Evolutionary conservation across 2,329 filamentous ascomycete genomes (phyloP), one percentile per base, ranked within the genome.

Genomic region (Cytospora mali): DNA sequence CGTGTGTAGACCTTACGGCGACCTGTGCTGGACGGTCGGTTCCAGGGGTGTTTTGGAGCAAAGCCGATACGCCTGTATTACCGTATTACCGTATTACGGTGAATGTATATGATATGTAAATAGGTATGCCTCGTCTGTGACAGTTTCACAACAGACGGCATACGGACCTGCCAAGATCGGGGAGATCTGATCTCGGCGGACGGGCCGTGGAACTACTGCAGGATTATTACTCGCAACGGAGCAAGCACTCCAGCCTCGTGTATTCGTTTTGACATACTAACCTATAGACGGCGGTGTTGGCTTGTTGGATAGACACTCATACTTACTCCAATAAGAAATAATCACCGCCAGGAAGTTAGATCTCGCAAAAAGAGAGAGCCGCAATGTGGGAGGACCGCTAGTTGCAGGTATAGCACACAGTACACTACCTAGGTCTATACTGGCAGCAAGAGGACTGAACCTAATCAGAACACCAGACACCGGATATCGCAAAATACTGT

Each of bases 181-280:
- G 31, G 39, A 55, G 31, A 48, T 51, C 57, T 49, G 58, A 48
- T 39, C 51, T 62, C 55, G 55, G 50, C 46, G 50, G 29, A 56
- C 55, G 50, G 55, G 23, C 57, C 55, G 61, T 58, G 21, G 46
- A 10, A 25, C 42, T 46, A 46, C 58, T 51, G 58, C 50, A 54
- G 11, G 46, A 46, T 46, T 11, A 46, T 46, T 23, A 46, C 42
- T 21, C 4, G 42, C 11, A 23, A 46, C 42, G 9, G 9, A 42
- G 3, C 42, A 46, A 23, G 2, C 42, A 46, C 42, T 18, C 18
- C 42, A 46, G 42, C 42, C n/a, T 46, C 31, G 9, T 10, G 31
- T 13, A 9, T 33, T 33, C 31, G 31, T 33, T 9, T 33, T 33
- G 42, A 23, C 4, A 23, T 46, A 9, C n/a, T 46, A 10, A 46